A percentile compares a stretch with the other conserved stretches of the same genome.
Evolutionary conservation across 805 yeast genomes (phyloP).

Genomic region (Cyberlindnera euphorbiae): DNA sequence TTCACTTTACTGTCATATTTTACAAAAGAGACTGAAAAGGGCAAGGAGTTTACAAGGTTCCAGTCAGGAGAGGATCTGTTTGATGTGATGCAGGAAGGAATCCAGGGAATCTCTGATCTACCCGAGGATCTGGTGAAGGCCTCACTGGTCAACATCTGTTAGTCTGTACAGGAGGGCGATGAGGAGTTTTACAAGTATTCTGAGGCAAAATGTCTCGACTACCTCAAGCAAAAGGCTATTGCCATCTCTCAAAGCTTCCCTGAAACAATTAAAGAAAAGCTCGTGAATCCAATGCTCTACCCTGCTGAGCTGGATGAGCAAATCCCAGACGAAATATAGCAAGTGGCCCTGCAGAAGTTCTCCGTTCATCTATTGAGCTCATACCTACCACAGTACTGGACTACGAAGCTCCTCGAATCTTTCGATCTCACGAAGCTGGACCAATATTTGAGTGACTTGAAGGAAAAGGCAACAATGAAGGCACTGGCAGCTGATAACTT

Average conservation of each 20-base stretch:
- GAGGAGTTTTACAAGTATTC: constrained; percentile 43
- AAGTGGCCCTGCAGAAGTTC: constrained; percentile 33
- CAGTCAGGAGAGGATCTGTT: constrained; percentile 40
- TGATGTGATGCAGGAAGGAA: constrained; percentile 29
- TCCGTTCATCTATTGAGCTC: constrained; percentile 47
- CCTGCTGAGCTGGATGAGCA: constrained; percentile 27
- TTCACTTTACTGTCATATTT: constrained; percentile 38
- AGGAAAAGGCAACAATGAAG: constrained; percentile 22
- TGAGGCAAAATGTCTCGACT: constrained; percentile 32
- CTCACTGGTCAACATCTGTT: constrained; percentile 33
- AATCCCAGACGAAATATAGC: constrained; percentile 33
- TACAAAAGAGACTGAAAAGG: constrained; percentile 22
- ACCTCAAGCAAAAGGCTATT: constrained; percentile 35
- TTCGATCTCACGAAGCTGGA: no score
- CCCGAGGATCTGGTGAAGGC: constrained; percentile 12
- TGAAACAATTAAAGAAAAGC: constrained; percentile 23
- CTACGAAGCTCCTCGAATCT: constrained; percentile 23
- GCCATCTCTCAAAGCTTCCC: constrained; percentile 37
- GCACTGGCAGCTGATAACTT: constrained; percentile 29
- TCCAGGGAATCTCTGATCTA: constrained; percentile 11
- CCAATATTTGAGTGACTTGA: constrained; percentile 20
- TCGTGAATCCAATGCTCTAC: constrained; percentile 25
- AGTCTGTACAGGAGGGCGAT: constrained; percentile 38
- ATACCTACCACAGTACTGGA: constrained; percentile 29
- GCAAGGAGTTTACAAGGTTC: constrained; percentile 28